A percentile compares a stretch with the other conserved stretches of the same genome.
Conservation (phyloP, 2,329 filamentous ascomycete genomes). For the Penicillium sp. region DNA sequence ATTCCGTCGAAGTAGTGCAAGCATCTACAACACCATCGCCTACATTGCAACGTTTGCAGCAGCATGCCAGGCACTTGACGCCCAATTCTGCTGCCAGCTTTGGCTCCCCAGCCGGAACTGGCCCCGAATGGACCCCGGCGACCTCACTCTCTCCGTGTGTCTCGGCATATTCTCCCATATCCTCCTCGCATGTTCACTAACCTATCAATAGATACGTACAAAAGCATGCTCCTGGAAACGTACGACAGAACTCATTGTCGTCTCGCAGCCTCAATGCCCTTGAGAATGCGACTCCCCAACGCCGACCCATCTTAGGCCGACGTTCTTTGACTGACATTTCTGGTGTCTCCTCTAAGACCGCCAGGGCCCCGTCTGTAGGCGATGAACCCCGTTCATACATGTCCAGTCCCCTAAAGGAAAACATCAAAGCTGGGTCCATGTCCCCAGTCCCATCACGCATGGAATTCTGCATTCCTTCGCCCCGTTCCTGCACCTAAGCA, state of each 20-base stretch:
- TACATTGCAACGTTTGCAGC: conserved; percentile 42
- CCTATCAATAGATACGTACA: neutral
- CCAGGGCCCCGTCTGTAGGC: conserved; percentile 31
- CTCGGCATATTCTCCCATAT: conserved; percentile 29
- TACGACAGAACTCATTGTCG: conserved; percentile 39
- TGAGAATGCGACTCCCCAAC: conserved; percentile 41
- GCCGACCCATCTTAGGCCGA: conserved; percentile 25
- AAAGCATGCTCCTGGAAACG: conserved; percentile 23
- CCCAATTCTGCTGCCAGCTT: conserved; percentile 45
- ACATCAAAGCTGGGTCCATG: conserved; percentile 35
- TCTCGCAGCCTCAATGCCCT: conserved; percentile 38
- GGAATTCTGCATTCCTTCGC: neutral
- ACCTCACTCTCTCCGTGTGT: conserved; percentile 50
- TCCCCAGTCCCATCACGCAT: conserved; percentile 42
- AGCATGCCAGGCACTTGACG: conserved; percentile 41
- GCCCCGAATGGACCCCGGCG: conserved; percentile 47
- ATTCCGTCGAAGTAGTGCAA: conserved; percentile 49
- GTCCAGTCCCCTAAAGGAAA: conserved; percentile 44
- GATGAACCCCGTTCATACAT: conserved; percentile 34
- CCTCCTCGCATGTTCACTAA: conserved; percentile 12
- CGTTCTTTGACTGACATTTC: conserved; percentile 34
- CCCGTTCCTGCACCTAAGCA: neutral
- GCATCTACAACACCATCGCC: conserved; percentile 45
- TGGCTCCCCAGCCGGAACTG: conserved; percentile 43
- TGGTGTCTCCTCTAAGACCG: conserved; percentile 37